Base-by-base conservation (phyloP, 495 filamentous ascomycete genomes). In the Jackrogersella multiformis region DNA sequence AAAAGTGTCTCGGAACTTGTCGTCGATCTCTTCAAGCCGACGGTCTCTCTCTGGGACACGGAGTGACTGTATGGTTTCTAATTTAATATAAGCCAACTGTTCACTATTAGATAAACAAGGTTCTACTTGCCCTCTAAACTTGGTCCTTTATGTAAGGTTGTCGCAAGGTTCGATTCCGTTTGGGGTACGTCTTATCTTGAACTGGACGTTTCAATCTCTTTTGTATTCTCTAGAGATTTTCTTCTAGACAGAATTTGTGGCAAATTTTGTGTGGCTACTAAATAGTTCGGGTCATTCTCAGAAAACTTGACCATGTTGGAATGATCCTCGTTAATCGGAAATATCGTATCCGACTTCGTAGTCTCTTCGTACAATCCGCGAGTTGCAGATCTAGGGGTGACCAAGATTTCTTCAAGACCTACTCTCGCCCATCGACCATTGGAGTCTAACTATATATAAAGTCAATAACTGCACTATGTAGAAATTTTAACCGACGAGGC, bases 1-100 rank as follows among this genome's bases (percentile, higher is more conserved):
- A 18, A 67, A 67, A 6, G 68, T 67, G 6, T 63, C 12, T 8
- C n/a, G 20, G 4, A 56, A 61, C 7, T 35, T 49, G 1, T 57
- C 44, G n/a, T 59, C 51, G 8, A 61, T 57, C 12, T 53, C 32
- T 20, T 52, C 16, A 9, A 68, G 2, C 2, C 64, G 51, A 21
- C 20, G 9, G 5, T 57, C 42, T 38, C 24, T 18, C 9, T 57
- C 64, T 4, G 44, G 32, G 4, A 30, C 23, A 6, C 39, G 1
- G 7, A 66, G 48, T 3, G 63, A 60, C 0, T 15, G 24, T 10
- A 60, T 28, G n/a, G 55, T 23, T 3, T 26, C 61, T 64, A 32
- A 42, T 26, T 7, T 0, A 1, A 44, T 5, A 44, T 51, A 13
- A 21, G 24, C 10, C 13, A 20, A 18, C 0, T 13, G 4, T 23